Evolutionary conservation across 169 alveolate species (phyloP).

Genomic region (Plasmodium cynomolgi): DNA sequence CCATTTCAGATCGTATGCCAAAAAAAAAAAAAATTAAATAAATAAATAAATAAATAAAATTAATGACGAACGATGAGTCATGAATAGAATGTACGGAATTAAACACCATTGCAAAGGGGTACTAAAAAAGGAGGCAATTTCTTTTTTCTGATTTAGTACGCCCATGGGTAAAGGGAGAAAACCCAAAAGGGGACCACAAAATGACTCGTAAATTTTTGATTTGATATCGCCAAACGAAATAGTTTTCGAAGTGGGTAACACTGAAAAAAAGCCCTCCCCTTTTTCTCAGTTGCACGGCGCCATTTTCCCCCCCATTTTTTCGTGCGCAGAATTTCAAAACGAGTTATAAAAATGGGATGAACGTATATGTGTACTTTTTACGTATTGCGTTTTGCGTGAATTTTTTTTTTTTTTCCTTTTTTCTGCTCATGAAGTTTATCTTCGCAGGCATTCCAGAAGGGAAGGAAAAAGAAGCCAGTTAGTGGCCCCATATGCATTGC

Average conservation of each 20-base stretch:
- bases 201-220: neutral
- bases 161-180: neutral
- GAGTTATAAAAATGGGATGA: neutral
- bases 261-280: neutral
- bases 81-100: neutral
- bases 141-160: neutral
- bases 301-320: neutral
- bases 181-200: neutral
- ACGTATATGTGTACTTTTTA: neutral
- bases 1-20: neutral
- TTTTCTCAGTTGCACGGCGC: slow-evolving; percentile 1
- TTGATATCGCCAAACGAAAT: neutral
- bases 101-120: neutral
- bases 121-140: neutral
- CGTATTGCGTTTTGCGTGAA: neutral
- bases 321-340: neutral
- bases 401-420: slow-evolving; percentile 4
- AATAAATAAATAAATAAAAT: neutral
- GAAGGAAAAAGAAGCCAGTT: neutral
- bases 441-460: neutral
- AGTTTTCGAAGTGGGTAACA: neutral
- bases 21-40: neutral
- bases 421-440: neutral
- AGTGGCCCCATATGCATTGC: neutral
- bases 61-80: neutral